These are phyloP conservation scores for Termitomyces sp. DNA, from an alignment of 768 basidiomycete genomes.

Conservation along the genomic window DNA sequence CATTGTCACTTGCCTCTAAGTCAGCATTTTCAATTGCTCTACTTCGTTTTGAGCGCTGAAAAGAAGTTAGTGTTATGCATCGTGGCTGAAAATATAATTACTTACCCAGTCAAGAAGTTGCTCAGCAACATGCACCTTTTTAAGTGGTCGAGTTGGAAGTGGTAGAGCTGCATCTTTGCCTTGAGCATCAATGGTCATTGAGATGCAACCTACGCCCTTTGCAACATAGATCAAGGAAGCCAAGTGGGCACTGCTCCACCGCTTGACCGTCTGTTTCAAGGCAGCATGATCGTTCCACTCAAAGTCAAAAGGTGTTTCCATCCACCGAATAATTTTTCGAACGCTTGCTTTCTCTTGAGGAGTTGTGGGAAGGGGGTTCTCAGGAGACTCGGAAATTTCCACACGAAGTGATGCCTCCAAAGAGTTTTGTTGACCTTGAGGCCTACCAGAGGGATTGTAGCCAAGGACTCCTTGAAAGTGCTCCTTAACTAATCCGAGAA, in stretches of 20 bases:
- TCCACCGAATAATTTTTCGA: neutral
- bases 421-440: neutral
- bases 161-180: neutral
- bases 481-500: constrained; percentile 17
- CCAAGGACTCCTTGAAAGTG: constrained; percentile 18
- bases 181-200: no score
- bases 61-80: no score
- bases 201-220: no score
- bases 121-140: neutral
- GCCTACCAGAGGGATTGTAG: neutral
- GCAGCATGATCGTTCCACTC: neutral
- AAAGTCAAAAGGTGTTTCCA: neutral
- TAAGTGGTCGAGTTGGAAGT: neutral
- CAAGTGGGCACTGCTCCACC: neutral
- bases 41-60: no score
- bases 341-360: neutral
- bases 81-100: no score
- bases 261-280: neutral
- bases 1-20: no score
- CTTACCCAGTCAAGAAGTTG: neutral
- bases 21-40: no score
- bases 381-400: neutral
- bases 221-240: neutral
- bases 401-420: neutral
- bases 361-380: neutral